Evolutionary conservation across 441 rosid species (phyloP), one percentile per base, ranked within the genome.

Genomic region (Cnidoscolus chayamansa): DNA sequence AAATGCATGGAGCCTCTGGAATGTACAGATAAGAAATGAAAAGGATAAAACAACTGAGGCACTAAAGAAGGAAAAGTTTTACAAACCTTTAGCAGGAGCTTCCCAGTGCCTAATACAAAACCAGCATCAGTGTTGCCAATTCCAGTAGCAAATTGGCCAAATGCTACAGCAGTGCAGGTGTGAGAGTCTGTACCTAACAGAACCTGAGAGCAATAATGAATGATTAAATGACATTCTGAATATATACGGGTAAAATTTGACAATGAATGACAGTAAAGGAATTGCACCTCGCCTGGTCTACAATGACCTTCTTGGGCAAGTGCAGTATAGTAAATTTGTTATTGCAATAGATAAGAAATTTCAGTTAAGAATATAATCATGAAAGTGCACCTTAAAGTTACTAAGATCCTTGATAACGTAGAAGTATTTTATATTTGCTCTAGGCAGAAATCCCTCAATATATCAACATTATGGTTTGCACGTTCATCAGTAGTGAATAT

Each of bases 271-370:
- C 54, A 51, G 6, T 12, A 13, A 53, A 31, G 68, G 55, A 78
- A 60, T 25, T 17, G 43, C 76, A 94, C 99, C 96, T 94, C 99
- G 79, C 98, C 98, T 70, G 98, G 99, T 76, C 99, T 85, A 87
- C 98, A 92, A 79, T 94, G 99, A 76, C 98, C 99, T 86, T 94
- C 99, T 88, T 94, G 98, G 59, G 99, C 98, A 80, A 94, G 94
- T 63, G 99, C 99, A 68, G 92, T 25, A 25, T 25, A 47, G 9
- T 2, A 11, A n/a, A 57, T 30, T 31, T 51, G n/a, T 43, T 3
- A 19, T 7, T 37, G 50, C 25, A 61, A 45, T 53, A 10, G 51
- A 56, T 13, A 70, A 4, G 11, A 66, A 8, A 25, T 65, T 20
- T 71, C 19, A 71, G 3, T 54, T 32, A 49, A 72, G 50, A 56